These are phyloP conservation scores for Picochlorum costavermella DNA, from an alignment of 139 green algal species.

Conservation along the genomic window DNA sequence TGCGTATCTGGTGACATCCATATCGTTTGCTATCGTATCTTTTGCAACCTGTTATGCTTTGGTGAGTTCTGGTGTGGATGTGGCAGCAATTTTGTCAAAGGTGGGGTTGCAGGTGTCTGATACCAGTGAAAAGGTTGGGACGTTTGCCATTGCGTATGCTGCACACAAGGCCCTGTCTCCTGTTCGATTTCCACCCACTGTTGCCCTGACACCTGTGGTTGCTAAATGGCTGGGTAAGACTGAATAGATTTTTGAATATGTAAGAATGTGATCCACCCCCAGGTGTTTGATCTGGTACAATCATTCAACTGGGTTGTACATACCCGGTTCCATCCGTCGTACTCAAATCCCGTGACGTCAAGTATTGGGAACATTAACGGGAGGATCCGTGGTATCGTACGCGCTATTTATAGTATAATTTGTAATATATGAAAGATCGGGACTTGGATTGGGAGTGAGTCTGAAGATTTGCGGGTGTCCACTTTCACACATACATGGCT, in stretches of 20 bases:
- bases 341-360: too few relatives aligned
- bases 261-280: too few relatives aligned
- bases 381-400: too few relatives aligned
- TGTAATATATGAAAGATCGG: too few relatives aligned
- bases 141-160: conserved; percentile 92
- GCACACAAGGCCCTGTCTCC: conserved; percentile 98
- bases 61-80: conserved; percentile 79
- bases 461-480: too few relatives aligned
- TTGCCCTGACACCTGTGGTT: conserved; percentile 95
- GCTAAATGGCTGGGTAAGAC: conserved; percentile 68
- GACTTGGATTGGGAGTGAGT: too few relatives aligned
- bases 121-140: conserved; percentile 80
- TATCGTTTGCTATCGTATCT: conserved; percentile 91
- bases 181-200: conserved; percentile 95
- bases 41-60: conserved; percentile 85
- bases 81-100: conserved; percentile 58
- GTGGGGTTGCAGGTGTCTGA: conserved; percentile 71
- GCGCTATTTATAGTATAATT: too few relatives aligned
- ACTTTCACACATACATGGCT: background rate
- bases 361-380: too few relatives aligned
- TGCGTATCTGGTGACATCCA: conserved; percentile 95
- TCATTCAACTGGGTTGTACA: too few relatives aligned
- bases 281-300: too few relatives aligned
- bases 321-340: too few relatives aligned
- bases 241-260: background rate